Evolutionary conservation across 2,329 filamentous ascomycete genomes (phyloP), one percentile per base, ranked within the genome.

Genomic region (Xenosphaeropsis pyriputrescens): DNA sequence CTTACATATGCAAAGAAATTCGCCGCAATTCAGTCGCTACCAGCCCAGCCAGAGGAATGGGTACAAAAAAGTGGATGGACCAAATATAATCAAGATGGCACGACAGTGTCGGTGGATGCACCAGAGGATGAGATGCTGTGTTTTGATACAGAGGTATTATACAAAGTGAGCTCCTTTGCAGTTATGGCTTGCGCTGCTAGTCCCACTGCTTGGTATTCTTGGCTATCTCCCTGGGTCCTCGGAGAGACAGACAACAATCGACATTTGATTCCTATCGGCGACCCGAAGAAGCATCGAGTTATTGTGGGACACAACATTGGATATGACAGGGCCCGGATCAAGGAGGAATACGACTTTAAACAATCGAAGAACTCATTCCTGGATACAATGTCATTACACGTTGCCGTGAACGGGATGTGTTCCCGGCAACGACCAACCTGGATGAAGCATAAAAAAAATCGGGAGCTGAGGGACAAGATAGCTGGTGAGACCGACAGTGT

Each of bases 401-500:
- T 94, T 6, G 93, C 93, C 2, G 89, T 94, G 17, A 98, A 98
- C 54, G 91, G 91, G 44, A 98, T 98, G 91, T 98, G 91, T 59
- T 96, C 91, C 16, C 79, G 83, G 46, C 91, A 98, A 57, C 74
- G 91, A 36, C 91, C 93, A 7, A 94, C 85, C 0, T 98, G 91
- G 91, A 86, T 95, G 79, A 93, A 85, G 57, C 85, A 94, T 57
- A 83, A 85, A 55, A 98, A 98, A 62, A 85, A 80, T 46, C 72
- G 80, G 41, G 89, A 96, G 52, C 52, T 89, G 34, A 69, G 85
- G 36, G 88, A 95, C 43, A 82, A 79, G 51, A 76, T 89, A 35
- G 73, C 82, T 5, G 77, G 68, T 35, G 72, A 85, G 39, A 79
- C 77, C 3, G 72, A 80, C 13, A 79, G 79, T 38, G 62, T 74